Evolutionary conservation across 1,139 yeast species (phyloP).

Genomic region (Magnusiomyces clavatus): DNA sequence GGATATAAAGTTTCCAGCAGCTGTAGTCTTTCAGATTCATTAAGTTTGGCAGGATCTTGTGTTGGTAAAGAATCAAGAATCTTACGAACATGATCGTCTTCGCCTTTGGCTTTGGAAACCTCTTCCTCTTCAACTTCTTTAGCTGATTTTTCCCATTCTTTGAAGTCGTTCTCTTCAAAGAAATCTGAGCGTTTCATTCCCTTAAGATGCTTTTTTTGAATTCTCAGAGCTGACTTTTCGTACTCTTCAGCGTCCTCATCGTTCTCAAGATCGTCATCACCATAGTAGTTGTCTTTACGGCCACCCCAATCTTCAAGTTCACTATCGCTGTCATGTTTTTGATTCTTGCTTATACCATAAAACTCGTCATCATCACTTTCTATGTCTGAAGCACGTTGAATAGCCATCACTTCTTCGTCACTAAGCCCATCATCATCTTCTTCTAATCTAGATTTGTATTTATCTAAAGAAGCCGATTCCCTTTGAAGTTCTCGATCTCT

Average conservation of each 20-base stretch:
- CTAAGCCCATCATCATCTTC: slow-evolving; percentile 38
- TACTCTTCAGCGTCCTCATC: slow-evolving; percentile 72
- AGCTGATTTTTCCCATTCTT: slow-evolving; percentile 35
- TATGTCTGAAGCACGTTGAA: slow-evolving; percentile 23
- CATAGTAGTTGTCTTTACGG: slow-evolving; percentile 64
- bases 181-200: slow-evolving; percentile 79
- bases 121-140: slow-evolving; percentile 30
- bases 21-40: slow-evolving; percentile 29
- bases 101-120: slow-evolving; percentile 18
- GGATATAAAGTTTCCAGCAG: slow-evolving; percentile 43
- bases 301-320: slow-evolving; percentile 74
- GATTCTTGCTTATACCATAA: slow-evolving; percentile 25
- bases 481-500: slow-evolving; percentile 7
- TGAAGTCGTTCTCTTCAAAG: slow-evolving; percentile 72
- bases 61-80: slow-evolving; percentile 26
- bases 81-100: slow-evolving; percentile 4
- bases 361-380: slow-evolving; percentile 27
- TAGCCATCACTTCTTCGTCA: slow-evolving; percentile 45
- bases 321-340: slow-evolving; percentile 38
- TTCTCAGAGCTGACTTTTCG: slow-evolving; percentile 81
- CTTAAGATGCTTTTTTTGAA: slow-evolving; percentile 76
- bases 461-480: slow-evolving; percentile 9
- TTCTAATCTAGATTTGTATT: background rate
- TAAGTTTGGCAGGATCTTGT: slow-evolving; percentile 36
- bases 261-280: slow-evolving; percentile 66